Percentiles rank a stretch among this genome's conserved stretches.
These are phyloP conservation scores for Berberis vulgaris DNA, from an alignment of 164 flowering plant genomes.

Conservation along the genomic window DNA sequence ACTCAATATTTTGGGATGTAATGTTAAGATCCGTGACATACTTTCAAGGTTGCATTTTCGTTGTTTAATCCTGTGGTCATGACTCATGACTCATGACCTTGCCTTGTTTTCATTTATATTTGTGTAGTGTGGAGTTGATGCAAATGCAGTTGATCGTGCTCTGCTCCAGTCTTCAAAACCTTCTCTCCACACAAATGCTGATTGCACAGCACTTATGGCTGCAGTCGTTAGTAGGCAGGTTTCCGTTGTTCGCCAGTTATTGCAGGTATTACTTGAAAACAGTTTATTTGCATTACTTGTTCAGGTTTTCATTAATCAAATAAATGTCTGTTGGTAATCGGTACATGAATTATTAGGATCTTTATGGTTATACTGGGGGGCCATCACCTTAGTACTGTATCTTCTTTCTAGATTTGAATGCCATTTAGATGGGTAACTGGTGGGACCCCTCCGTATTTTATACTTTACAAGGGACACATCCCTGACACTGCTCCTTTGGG, in stretches of 20 bases:
- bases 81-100: too few relatives aligned
- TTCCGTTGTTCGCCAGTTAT: slow-evolving; percentile 47
- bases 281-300: background rate
- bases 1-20: too few relatives aligned
- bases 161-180: slow-evolving; percentile 80
- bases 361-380: background rate
- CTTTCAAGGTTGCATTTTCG: too few relatives aligned
- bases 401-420: background rate
- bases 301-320: background rate
- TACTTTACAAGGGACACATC: background rate
- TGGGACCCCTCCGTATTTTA: background rate
- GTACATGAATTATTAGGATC: too few relatives aligned
- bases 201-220: slow-evolving; percentile 68
- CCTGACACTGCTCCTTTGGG: too few relatives aligned
- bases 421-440: background rate
- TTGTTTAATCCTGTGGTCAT: too few relatives aligned
- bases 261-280: slow-evolving; percentile 37
- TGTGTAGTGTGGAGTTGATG: slow-evolving; percentile 81
- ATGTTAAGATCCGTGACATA: too few relatives aligned
- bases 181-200: slow-evolving; percentile 67
- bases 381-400: background rate
- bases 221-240: slow-evolving; percentile 68
- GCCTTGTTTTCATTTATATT: background rate
- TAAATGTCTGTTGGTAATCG: too few relatives aligned
- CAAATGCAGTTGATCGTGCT: slow-evolving; percentile 45